These are phyloP conservation scores for Trifolium repens DNA, from an alignment of 306 rosid genomes.

Conservation along the genomic window DNA sequence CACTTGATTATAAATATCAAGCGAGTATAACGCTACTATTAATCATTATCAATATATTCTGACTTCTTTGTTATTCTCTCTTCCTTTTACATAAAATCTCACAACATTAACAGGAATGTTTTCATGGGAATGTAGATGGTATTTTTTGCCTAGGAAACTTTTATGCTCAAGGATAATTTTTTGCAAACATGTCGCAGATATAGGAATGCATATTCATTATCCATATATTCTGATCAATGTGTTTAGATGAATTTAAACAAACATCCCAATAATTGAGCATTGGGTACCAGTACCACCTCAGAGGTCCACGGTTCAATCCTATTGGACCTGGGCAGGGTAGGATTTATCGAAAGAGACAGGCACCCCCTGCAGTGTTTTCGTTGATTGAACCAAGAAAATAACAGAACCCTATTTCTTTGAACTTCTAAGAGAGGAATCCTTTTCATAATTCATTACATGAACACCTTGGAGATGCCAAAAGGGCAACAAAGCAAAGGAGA, in stretches of 20 bases:
- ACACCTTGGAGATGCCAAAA: not conserved
- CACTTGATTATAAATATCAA: too few species aligned
- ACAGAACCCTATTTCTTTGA: not conserved
- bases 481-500: not conserved
- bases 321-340: not conserved
- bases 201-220: not conserved
- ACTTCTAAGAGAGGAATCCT: not conserved
- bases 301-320: constrained; percentile 3
- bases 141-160: not conserved
- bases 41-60: too few species aligned
- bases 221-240: not conserved
- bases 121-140: not conserved
- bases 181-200: not conserved
- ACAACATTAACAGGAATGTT: not conserved
- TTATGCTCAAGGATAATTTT: not conserved
- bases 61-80: too few species aligned
- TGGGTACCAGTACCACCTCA: not conserved
- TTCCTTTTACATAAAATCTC: too few species aligned
- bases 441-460: not conserved
- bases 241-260: not conserved
- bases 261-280: constrained; percentile 11
- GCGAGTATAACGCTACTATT: too few species aligned
- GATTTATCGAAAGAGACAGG: not conserved
- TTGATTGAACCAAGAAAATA: not conserved
- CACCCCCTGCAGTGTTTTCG: not conserved